Percentiles rank a stretch among this genome's conserved stretches.
Evolutionary conservation across 495 filamentous ascomycete species (phyloP).

Genomic region (Jackrogersella multiformis): DNA sequence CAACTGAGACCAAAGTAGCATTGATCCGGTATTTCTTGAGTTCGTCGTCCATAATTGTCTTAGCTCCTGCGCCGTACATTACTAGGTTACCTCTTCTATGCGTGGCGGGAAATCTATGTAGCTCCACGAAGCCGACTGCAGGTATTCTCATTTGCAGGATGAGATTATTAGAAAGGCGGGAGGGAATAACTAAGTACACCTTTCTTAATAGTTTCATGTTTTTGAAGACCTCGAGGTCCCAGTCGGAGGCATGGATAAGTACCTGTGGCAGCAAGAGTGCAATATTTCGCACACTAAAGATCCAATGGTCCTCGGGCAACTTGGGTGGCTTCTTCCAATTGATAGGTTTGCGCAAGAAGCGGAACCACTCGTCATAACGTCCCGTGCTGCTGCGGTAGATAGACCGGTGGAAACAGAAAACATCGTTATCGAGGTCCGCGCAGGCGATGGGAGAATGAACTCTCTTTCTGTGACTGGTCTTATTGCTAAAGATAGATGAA

Average conservation of each 20-base stretch:
- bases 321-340: background rate
- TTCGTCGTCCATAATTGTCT: too few relatives aligned
- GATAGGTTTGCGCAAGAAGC: slow-evolving; percentile 19
- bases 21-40: background rate
- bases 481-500: too few relatives aligned
- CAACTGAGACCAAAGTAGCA: background rate
- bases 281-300: slow-evolving; percentile 3
- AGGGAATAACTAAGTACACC: background rate
- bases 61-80: too few relatives aligned
- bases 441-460: background rate
- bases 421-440: slow-evolving; percentile 5
- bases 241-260: background rate
- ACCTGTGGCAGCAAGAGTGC: background rate
- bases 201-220: slow-evolving; percentile 1
- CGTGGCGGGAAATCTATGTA: too few relatives aligned
- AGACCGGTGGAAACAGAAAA: slow-evolving; percentile 9
- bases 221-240: background rate
- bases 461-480: background rate
- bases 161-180: too few relatives aligned
- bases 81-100: too few relatives aligned
- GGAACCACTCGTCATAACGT: slow-evolving; percentile 2
- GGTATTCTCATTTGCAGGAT: too few relatives aligned
- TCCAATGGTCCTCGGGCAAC: slow-evolving; percentile 16
- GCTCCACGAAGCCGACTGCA: too few relatives aligned
- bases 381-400: background rate